phyloP scores from a whole-genome alignment of 1,139 yeast genomes.

The Candida labiduridarum region DNA sequence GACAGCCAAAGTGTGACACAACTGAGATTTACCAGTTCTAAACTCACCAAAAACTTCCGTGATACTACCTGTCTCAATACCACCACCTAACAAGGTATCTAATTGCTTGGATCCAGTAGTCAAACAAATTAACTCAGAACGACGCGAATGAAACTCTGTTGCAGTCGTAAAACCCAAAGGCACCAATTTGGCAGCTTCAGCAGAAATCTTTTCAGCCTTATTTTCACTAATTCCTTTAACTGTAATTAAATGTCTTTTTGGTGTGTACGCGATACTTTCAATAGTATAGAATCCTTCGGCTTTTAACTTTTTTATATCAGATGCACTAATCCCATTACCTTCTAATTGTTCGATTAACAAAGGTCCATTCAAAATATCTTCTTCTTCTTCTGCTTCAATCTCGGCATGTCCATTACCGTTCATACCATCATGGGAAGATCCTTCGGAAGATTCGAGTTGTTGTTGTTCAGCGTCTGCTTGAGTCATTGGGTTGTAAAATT shows the following conservation, averaged over 20 bases:
- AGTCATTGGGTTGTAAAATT: conserved; percentile 10
- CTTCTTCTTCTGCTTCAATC: conserved; percentile 29
- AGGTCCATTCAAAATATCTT: conserved; percentile 44
- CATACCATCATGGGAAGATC: not conserved
- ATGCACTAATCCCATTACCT: conserved; percentile 84
- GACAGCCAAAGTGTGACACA: conserved; percentile 95
- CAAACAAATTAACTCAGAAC: conserved; percentile 87
- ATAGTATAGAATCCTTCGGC: conserved; percentile 89
- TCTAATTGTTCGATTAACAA: conserved; percentile 51
- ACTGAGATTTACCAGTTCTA: conserved; percentile 95
- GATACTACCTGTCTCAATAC: conserved; percentile 95
- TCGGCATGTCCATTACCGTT: conserved; percentile 1
- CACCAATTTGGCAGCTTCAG: conserved; percentile 83
- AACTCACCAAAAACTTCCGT: conserved; percentile 98
- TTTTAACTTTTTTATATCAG: conserved; percentile 78
- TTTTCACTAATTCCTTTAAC: conserved; percentile 96
- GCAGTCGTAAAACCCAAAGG: conserved; percentile 99
- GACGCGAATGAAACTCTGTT: conserved; percentile 85
- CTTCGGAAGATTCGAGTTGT: conserved; percentile 3
- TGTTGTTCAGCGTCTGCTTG: conserved; percentile 12
- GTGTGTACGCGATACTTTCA: conserved; percentile 87
- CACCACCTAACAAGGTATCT: conserved; percentile 94
- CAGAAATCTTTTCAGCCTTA: conserved; percentile 83
- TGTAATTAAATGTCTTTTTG: conserved; percentile 72
- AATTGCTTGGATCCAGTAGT: conserved; percentile 95